A percentile compares a stretch with the other conserved stretches of the same genome.
These are phyloP conservation scores for Penicillium paxilli DNA, from an alignment of 495 filamentous ascomycete species.

Conservation along the genomic window DNA sequence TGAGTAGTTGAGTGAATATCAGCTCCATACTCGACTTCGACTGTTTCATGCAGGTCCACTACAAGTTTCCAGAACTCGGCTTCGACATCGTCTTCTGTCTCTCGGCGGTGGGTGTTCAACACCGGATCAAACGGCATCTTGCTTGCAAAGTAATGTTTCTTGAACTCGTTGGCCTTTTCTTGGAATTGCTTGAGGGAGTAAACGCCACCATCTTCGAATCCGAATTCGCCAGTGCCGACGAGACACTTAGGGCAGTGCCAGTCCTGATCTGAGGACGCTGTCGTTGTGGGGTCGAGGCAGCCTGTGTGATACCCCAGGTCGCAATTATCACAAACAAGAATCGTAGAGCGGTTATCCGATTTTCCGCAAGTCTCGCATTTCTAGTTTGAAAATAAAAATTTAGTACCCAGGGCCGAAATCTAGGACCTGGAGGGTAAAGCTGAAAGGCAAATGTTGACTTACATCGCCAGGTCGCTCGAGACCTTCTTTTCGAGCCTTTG, in stretches of 20 bases:
- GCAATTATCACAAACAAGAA: conserved; percentile 91
- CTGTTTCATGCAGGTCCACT: conserved; percentile 87
- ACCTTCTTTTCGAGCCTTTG: conserved; percentile 68
- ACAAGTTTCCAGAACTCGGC: conserved; percentile 96
- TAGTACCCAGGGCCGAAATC: conserved; percentile 1
- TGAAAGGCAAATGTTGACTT: conserved; percentile 22
- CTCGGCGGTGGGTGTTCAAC: conserved; percentile 71
- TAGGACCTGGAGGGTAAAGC: not conserved
- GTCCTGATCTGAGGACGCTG: conserved; percentile 75
- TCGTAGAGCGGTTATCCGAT: conserved; percentile 66
- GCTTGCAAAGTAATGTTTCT: conserved; percentile 85
- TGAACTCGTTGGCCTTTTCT: conserved; percentile 92
- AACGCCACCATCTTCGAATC: conserved; percentile 94
- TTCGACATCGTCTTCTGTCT: conserved; percentile 95
- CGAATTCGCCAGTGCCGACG: conserved; percentile 95
- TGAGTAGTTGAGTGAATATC: conserved; percentile 99
- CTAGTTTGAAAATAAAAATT: conserved; percentile 38
- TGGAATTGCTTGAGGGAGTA: conserved; percentile 97
- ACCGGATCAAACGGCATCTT: conserved; percentile 90
- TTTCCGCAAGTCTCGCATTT: conserved; percentile 87
- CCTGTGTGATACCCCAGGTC: conserved; percentile 84
- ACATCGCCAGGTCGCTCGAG: conserved; percentile 75
- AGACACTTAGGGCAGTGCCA: conserved; percentile 97
- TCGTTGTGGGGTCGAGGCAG: conserved; percentile 87
- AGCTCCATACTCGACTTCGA: conserved; percentile 97